phyloP scores from a whole-genome alignment of 768 basidiomycete species.

The Neoboletus subvelutipes region DNA sequence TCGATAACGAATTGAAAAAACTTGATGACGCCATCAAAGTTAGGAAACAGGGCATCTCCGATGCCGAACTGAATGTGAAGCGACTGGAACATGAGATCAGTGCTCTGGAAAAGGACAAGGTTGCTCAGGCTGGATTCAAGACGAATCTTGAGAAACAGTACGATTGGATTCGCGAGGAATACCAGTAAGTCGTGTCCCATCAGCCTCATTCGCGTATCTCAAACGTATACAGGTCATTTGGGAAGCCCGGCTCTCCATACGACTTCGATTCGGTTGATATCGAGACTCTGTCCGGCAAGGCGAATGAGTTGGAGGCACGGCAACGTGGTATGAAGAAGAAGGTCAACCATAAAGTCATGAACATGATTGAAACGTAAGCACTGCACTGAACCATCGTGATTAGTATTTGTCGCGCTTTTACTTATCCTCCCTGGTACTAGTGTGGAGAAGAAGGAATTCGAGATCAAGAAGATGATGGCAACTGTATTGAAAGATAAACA shows the following conservation, averaged over 20 bases:
- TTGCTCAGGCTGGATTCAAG: slow-evolving; percentile 49
- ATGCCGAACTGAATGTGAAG: slow-evolving; percentile 64
- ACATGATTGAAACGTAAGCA: slow-evolving; percentile 89
- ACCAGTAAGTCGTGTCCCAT: slow-evolving; percentile 56
- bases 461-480: slow-evolving; percentile 83
- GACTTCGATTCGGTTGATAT: slow-evolving; percentile 75
- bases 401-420: neutral
- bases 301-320: slow-evolving; percentile 68
- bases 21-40: slow-evolving; percentile 80
- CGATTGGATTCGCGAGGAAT: slow-evolving; percentile 88
- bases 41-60: slow-evolving; percentile 68
- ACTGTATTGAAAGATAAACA: slow-evolving; percentile 90
- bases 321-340: slow-evolving; percentile 93
- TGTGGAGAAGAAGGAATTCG: slow-evolving; percentile 89
- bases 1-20: slow-evolving; percentile 83
- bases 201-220: neutral
- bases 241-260: slow-evolving; percentile 75
- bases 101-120: slow-evolving; percentile 62
- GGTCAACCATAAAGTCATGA: slow-evolving; percentile 92
- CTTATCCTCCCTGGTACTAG: slow-evolving; percentile 39
- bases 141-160: slow-evolving; percentile 75
- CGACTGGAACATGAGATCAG: slow-evolving; percentile 71
- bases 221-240: slow-evolving; percentile 63
- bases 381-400: neutral
- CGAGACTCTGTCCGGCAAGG: slow-evolving; percentile 55